Evolutionary conservation across 2,329 filamentous ascomycete genomes (phyloP).

Genomic region (Penicillium sp.): DNA sequence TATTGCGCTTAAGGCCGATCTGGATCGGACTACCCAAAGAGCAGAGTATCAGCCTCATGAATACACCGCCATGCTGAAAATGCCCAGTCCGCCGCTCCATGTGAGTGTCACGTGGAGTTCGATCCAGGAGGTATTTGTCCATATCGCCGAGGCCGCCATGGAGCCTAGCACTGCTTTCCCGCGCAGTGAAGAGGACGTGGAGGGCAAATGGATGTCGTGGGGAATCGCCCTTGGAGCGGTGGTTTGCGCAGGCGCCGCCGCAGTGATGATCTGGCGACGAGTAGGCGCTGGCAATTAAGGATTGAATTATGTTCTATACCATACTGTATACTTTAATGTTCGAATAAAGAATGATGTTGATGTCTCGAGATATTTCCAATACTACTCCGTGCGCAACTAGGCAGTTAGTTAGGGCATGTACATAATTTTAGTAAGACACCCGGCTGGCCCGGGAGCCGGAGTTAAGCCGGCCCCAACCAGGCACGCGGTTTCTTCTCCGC

Average conservation of each 20-base stretch:
- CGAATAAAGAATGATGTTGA: background rate
- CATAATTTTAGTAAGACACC: background rate
- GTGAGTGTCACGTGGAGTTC: constrained; percentile 93
- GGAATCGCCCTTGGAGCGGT: constrained; percentile 79
- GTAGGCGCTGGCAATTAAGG: constrained; percentile 35
- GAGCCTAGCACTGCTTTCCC: constrained; percentile 86
- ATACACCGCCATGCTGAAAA: constrained; percentile 78
- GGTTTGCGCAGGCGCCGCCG: constrained; percentile 56
- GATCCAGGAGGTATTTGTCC: constrained; percentile 90
- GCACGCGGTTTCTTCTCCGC: constrained; percentile 21
- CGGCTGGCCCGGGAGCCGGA: constrained; percentile 9
- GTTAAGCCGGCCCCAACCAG: constrained; percentile 18
- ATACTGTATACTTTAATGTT: constrained; percentile 13
- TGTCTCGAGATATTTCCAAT: background rate
- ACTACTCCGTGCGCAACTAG: too few species aligned
- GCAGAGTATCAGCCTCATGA: constrained; percentile 87
- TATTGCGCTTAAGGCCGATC: constrained; percentile 88
- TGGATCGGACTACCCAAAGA: constrained; percentile 94
- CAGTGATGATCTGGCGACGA: constrained; percentile 59
- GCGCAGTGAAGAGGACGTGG: constrained; percentile 75
- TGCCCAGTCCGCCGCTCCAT: constrained; percentile 80
- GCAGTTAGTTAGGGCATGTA: too few species aligned
- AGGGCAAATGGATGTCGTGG: constrained; percentile 75
- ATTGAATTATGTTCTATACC: constrained; percentile 20
- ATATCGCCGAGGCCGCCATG: constrained; percentile 84